phyloP scores from a whole-genome alignment of 768 basidiomycete genomes.

The Sutorius australiensis region DNA sequence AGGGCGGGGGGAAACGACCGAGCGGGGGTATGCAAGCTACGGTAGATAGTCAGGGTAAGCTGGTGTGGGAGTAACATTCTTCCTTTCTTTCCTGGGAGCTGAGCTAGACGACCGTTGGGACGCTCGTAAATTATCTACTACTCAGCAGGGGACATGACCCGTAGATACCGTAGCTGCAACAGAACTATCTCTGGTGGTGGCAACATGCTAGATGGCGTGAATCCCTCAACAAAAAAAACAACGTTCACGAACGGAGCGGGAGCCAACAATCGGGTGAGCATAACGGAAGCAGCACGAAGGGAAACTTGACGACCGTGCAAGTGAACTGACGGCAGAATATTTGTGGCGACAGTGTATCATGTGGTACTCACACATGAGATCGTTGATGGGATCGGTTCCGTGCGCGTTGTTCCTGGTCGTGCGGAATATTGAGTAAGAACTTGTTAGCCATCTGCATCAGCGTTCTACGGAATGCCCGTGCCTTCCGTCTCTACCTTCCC shows the following conservation, averaged over 20 bases:
- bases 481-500: conserved; percentile 30
- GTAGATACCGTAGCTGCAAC: conserved; percentile 15
- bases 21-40: conserved; percentile 61
- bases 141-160: conserved; percentile 7
- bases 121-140: conserved; percentile 23
- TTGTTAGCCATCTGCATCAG: conserved; percentile 15
- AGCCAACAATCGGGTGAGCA: conserved; percentile 11
- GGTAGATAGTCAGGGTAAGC: conserved; percentile 53
- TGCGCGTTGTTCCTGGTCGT: background rate
- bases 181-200: conserved; percentile 12
- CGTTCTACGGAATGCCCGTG: conserved; percentile 29
- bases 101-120: conserved; percentile 1
- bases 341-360: conserved; percentile 4
- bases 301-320: conserved; percentile 22
- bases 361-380: conserved; percentile 5
- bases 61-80: conserved; percentile 48
- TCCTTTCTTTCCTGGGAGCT: conserved; percentile 1
- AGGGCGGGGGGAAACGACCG: conserved; percentile 25
- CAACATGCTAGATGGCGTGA: conserved; percentile 22
- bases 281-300: conserved; percentile 4
- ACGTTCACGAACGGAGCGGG: conserved; percentile 6
- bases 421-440: background rate
- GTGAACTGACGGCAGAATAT: conserved; percentile 6
- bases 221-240: conserved; percentile 9
- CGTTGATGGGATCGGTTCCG: conserved; percentile 6